These are phyloP conservation scores for Cladobotryum mycophilum DNA, from an alignment of 2,329 filamentous ascomycete species.

Conservation along the genomic window DNA sequence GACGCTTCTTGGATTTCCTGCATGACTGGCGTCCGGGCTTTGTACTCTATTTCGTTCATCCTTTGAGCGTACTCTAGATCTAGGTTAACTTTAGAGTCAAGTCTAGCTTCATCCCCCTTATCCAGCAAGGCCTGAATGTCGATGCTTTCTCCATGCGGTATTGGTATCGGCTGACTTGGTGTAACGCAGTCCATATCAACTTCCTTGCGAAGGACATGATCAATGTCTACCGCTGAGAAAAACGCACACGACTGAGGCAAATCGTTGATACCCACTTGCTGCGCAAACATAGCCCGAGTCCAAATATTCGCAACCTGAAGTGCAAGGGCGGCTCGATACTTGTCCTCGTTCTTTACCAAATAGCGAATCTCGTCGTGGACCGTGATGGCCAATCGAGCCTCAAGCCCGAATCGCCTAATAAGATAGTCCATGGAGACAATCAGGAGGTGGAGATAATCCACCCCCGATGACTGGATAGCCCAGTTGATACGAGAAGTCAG, in stretches of 20 bases:
- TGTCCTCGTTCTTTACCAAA: slow-evolving; percentile 76
- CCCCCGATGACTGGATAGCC: slow-evolving; percentile 96
- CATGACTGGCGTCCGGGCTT: slow-evolving; percentile 73
- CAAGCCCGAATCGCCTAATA: slow-evolving; percentile 73
- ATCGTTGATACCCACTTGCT: slow-evolving; percentile 94
- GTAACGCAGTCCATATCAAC: slow-evolving; percentile 98
- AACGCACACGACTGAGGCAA: slow-evolving; percentile 91
- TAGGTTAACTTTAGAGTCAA: slow-evolving; percentile 61
- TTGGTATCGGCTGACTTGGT: slow-evolving; percentile 71
- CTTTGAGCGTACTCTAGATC: slow-evolving; percentile 38
- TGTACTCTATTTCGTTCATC: slow-evolving; percentile 55
- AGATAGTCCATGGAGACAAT: slow-evolving; percentile 95
- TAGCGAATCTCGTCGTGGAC: slow-evolving; percentile 98
- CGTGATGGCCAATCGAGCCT: slow-evolving; percentile 82
- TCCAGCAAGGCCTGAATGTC: slow-evolving; percentile 74
- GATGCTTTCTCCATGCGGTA: slow-evolving; percentile 78
- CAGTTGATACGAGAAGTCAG: slow-evolving; percentile 97
- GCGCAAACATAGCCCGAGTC: slow-evolving; percentile 95
- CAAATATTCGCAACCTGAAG: slow-evolving; percentile 91
- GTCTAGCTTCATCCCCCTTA: slow-evolving; percentile 60
- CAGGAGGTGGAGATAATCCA: slow-evolving; percentile 92
- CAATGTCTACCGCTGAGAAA: slow-evolving; percentile 92
- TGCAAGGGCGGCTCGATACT: slow-evolving; percentile 85
- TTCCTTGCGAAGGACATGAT: slow-evolving; percentile 92
- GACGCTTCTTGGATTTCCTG: slow-evolving; percentile 51